Conservation (phyloP, 2,329 filamentous ascomycete genomes). For the Epicoccum nigrum region DNA sequence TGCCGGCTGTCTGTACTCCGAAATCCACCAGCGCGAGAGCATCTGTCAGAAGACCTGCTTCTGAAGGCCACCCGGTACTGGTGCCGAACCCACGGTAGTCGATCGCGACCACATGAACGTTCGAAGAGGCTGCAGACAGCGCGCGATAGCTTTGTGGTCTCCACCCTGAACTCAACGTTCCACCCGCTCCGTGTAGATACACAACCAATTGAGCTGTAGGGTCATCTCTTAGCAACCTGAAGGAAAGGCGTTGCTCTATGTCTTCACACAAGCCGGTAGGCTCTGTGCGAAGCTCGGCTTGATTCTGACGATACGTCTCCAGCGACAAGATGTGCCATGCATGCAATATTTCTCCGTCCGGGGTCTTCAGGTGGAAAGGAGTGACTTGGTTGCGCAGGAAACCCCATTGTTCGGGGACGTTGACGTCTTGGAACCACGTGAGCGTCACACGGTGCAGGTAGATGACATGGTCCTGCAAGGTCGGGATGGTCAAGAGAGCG, state of each 20-base stretch:
- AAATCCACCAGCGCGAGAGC: constrained; percentile 61
- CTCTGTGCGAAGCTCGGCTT: constrained; percentile 50
- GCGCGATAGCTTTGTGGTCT: constrained; percentile 63
- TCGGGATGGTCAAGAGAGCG: constrained; percentile 54
- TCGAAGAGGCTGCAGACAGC: constrained; percentile 56
- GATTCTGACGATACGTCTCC: constrained; percentile 53
- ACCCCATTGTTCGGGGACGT: constrained; percentile 56
- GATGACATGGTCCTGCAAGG: constrained; percentile 62
- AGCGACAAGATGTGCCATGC: constrained; percentile 60
- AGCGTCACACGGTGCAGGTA: constrained; percentile 62
- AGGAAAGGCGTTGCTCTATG: constrained; percentile 63
- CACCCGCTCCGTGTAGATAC: constrained; percentile 65
- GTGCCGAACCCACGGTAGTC: constrained; percentile 68
- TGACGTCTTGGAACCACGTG: constrained; percentile 61
- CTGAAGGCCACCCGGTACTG: constrained; percentile 61
- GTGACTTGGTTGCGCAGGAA: constrained; percentile 59
- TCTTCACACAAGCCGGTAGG: constrained; percentile 57
- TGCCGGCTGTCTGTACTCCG: constrained; percentile 58
- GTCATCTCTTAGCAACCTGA: constrained; percentile 67
- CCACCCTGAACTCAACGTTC: constrained; percentile 63
- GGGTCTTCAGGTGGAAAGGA: constrained; percentile 54
- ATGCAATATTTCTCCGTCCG: constrained; percentile 52
- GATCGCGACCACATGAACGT: constrained; percentile 64
- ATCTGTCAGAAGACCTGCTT: constrained; percentile 61
- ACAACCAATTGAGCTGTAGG: constrained; percentile 68